Percentiles rank a stretch among this genome's conserved stretches.
Evolutionary conservation across 1,139 yeast genomes (phyloP).

Genomic region (Magnusiomyces fungicola): DNA sequence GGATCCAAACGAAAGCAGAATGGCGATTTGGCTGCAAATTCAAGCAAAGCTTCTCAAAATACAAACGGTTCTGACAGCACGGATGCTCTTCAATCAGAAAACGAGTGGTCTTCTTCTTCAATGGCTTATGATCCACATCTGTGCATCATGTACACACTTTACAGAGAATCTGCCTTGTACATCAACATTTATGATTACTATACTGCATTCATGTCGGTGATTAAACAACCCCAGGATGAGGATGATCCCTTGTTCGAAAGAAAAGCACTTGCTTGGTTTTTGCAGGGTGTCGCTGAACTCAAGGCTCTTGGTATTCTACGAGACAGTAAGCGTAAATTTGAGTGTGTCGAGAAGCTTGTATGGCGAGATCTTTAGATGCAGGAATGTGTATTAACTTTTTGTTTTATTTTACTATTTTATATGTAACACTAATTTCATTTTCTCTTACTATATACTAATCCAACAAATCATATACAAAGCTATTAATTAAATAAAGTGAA

Average conservation of each 20-base stretch:
- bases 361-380: constrained; percentile 50
- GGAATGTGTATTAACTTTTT: neutral
- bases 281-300: constrained; percentile 51
- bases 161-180: constrained; percentile 71
- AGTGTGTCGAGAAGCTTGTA: constrained; percentile 47
- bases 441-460: neutral
- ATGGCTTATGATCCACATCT: constrained; percentile 43
- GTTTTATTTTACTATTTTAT: neutral
- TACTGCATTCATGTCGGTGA: constrained; percentile 56
- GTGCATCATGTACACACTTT: constrained; percentile 55
- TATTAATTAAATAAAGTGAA: no score
- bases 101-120: constrained; percentile 9
- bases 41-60: neutral
- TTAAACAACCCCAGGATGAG: constrained; percentile 13
- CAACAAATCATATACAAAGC: neutral
- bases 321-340: constrained; percentile 43
- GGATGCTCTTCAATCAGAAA: constrained; percentile 20
- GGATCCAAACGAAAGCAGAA: neutral
- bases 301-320: constrained; percentile 48
- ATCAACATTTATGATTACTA: constrained; percentile 75
- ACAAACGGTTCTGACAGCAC: neutral
- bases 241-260: constrained; percentile 42
- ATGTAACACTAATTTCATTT: neutral
- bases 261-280: constrained; percentile 46
- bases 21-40: neutral